Evolutionary conservation across 345 rosid genomes (phyloP), one percentile per base, ranked within the genome.

Genomic region (Triadica sebifera): DNA sequence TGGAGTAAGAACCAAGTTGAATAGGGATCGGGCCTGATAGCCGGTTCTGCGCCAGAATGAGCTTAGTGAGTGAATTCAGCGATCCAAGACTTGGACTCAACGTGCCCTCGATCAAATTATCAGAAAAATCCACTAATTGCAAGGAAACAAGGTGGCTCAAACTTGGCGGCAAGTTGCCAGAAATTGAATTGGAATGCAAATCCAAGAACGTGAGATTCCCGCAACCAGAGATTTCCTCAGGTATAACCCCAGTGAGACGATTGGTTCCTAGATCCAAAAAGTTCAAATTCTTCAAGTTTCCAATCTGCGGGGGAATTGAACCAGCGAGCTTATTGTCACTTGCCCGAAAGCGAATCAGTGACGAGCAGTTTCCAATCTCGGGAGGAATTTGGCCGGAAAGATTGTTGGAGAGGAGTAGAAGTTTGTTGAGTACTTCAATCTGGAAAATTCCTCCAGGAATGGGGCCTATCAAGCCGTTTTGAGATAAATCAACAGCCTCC

Each of bases 401-500:
- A 55, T 80, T 83, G 80, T 94, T 94, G 67, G 94, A 92, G 58
- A 94, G 87, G 63, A 94, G 92, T 74, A 92, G 64, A 15, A 94
- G 92, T 75, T 92, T 92, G 78, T 87, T 94, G 71, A 94, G 90
- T 57, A 85, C 89, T 81, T 80, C 77, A 59, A 94, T 82, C 60
- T 74, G 79, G 75, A 88, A 90, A 12, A 94, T 87, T 63, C 92
- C 87, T 43, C 50, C 85, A 0, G 98, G 97, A 20, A 94, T 88
- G 50, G 94, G 87, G 45, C 97, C 97, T 69, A 89, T 83, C 53
- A 94, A 72, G 46, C 78, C 74, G 60, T 94, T 94, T 65, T 89
- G 87, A 10, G 98, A 94, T 46, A 94, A 83, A 81, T 94, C 97
- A 16, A 92, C 61, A n/a, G 92, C 96, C 74, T 90, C 92, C 50